phyloP scores from a whole-genome alignment of 164 flowering plant genomes.

The Malania oleifera region DNA sequence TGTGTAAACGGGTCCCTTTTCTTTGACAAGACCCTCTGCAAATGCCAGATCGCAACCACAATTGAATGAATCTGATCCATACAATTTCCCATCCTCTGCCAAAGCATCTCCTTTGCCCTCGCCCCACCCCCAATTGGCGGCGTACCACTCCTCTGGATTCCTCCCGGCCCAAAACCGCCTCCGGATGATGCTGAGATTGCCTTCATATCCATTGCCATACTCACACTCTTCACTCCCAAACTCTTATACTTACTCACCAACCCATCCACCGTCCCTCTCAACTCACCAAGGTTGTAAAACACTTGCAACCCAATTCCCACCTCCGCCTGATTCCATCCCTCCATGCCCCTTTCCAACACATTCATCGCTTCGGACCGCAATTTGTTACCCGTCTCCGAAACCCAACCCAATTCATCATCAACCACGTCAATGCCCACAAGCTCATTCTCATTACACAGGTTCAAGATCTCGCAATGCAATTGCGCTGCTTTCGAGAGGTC shows the following conservation, averaged over 20 bases:
- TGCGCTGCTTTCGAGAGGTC: conserved; percentile 91
- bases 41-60: conserved; percentile 88
- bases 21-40: conserved; percentile 97
- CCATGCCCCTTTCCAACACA: conserved; percentile 84
- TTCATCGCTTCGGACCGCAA: conserved; percentile 69
- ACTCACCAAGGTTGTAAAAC: conserved; percentile 85
- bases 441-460: conserved; percentile 51
- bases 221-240: conserved; percentile 62
- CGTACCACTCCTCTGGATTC: conserved; percentile 77
- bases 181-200: conserved; percentile 54
- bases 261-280: conserved; percentile 68
- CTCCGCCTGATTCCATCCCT: conserved; percentile 89
- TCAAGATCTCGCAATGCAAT: conserved; percentile 64
- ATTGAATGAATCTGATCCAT: conserved; percentile 86
- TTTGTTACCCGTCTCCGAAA: conserved; percentile 50
- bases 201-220: conserved; percentile 85
- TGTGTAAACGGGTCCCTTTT: conserved; percentile 95
- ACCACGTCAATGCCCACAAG: conserved; percentile 56
- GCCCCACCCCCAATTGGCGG: conserved; percentile 91
- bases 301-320: conserved; percentile 96
- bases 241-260: conserved; percentile 66
- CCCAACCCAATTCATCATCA: conserved; percentile 62
- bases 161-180: conserved; percentile 72
- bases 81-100: conserved; percentile 79
- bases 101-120: conserved; percentile 82